These are phyloP conservation scores for Xylaria intraflava DNA, from an alignment of 495 filamentous ascomycete species.

Conservation along the genomic window DNA sequence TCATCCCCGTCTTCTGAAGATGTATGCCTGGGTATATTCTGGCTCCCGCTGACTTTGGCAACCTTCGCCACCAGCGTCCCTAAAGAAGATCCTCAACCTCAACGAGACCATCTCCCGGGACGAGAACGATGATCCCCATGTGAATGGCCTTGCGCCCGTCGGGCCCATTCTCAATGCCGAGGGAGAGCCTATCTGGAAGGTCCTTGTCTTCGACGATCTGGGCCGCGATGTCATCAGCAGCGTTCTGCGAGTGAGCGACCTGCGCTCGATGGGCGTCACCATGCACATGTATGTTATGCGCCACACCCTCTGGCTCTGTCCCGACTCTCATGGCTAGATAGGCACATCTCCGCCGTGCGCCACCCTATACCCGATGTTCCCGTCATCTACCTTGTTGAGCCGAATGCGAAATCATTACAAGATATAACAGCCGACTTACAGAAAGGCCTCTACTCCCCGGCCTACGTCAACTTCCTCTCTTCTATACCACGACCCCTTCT, in stretches of 20 bases:
- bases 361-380: constrained; percentile 95
- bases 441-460: constrained; percentile 81
- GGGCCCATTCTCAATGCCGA: constrained; percentile 80
- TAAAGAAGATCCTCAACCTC: constrained; percentile 92
- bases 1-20: neutral
- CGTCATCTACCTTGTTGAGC: constrained; percentile 92
- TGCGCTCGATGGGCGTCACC: constrained; percentile 88
- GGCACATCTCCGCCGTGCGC: constrained; percentile 73
- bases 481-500: constrained; percentile 88
- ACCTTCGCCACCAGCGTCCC: constrained; percentile 59
- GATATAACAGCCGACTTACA: constrained; percentile 82
- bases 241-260: constrained; percentile 85
- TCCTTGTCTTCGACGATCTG: constrained; percentile 57
- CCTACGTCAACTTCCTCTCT: constrained; percentile 95
- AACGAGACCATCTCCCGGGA: constrained; percentile 62
- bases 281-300: constrained; percentile 73
- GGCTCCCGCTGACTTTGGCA: constrained; percentile 6
- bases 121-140: constrained; percentile 49
- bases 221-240: constrained; percentile 76
- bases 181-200: constrained; percentile 72
- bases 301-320: neutral
- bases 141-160: constrained; percentile 54
- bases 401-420: constrained; percentile 70
- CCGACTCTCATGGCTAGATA: constrained; percentile 30
- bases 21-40: neutral